Conservation (phyloP, 805 yeast genomes). For the Ogataea saltuana region DNA sequence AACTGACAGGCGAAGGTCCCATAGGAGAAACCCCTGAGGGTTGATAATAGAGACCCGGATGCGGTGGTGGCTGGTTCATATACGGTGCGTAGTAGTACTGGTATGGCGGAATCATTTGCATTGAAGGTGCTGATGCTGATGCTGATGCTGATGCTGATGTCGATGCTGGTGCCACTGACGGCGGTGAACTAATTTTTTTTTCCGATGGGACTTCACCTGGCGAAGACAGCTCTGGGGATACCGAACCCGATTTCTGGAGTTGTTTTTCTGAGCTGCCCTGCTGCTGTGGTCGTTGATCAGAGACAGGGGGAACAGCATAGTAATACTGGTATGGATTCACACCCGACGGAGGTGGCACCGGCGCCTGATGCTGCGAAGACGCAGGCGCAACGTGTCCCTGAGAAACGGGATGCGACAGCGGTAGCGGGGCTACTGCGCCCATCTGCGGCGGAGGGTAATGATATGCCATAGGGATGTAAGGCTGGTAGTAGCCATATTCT, state of each 20-base stretch:
- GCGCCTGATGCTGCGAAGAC: conserved; percentile 8
- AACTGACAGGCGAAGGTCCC: conserved; percentile 4
- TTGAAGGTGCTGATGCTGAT: conserved; percentile 12
- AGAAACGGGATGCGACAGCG: neutral
- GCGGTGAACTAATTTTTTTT: neutral
- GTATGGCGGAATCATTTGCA: conserved; percentile 18
- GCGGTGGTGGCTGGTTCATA: conserved; percentile 12
- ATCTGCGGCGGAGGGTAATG: conserved; percentile 9
- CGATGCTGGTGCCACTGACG: conserved; percentile 6
- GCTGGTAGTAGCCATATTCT: conserved; percentile 19
- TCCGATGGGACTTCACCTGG: neutral
- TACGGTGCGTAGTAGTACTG: conserved; percentile 22
- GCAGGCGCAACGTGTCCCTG: conserved; percentile 4
- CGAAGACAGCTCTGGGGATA: neutral
- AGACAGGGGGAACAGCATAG: conserved; percentile 15
- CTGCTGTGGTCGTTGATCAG: neutral
- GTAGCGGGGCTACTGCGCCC: neutral
- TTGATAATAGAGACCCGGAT: conserved; percentile 16
- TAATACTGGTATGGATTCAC: conserved; percentile 18
- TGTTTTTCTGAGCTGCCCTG: no score
- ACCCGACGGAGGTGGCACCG: conserved; percentile 6
- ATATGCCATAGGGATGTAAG: conserved; percentile 18
- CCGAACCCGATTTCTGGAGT: neutral
- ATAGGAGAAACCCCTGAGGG: neutral
- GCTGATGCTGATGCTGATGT: conserved; percentile 8